These are phyloP conservation scores for Saussurea involucrata DNA, from an alignment of 129 eudicot genomes.

Conservation along the genomic window DNA sequence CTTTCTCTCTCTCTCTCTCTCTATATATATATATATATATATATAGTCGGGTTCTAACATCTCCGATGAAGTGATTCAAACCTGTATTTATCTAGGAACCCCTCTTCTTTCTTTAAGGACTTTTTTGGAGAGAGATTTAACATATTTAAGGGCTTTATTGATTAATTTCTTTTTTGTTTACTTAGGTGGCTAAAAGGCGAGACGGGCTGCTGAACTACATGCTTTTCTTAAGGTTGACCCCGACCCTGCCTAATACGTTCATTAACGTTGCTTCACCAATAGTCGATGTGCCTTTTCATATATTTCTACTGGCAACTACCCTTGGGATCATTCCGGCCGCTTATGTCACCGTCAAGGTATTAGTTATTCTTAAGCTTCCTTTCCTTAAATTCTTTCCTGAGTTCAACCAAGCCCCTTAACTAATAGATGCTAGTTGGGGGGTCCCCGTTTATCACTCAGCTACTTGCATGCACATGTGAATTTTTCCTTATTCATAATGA, in stretches of 20 bases:
- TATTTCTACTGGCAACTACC: slow-evolving; percentile 56
- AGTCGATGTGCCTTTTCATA: slow-evolving; percentile 67
- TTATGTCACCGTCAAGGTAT: slow-evolving; percentile 77
- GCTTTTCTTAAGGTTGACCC: slow-evolving; percentile 75
- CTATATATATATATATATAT: no score
- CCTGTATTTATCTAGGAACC: no score
- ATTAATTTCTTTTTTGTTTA: slow-evolving; percentile 3
- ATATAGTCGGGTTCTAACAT: not conserved
- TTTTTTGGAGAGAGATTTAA: not conserved
- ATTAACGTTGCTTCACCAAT: slow-evolving; percentile 81
- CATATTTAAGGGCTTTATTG: not conserved
- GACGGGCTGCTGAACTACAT: slow-evolving; percentile 57
- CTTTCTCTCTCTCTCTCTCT: no score
- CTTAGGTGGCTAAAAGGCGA: slow-evolving; percentile 71
- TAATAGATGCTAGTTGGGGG: no score
- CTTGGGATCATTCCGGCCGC: slow-evolving; percentile 75
- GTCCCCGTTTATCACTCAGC: not conserved
- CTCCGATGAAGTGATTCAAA: no score
- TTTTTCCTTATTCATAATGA: not conserved
- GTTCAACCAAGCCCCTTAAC: no score
- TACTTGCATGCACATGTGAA: not conserved
- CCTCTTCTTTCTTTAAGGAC: not conserved
- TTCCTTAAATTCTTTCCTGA: not conserved
- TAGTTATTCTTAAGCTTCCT: not conserved
- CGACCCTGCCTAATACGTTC: slow-evolving; percentile 74